Evolutionary conservation across 1,284 basidiomycete genomes (phyloP).

Genomic region (Ceratobasidium sp.): DNA sequence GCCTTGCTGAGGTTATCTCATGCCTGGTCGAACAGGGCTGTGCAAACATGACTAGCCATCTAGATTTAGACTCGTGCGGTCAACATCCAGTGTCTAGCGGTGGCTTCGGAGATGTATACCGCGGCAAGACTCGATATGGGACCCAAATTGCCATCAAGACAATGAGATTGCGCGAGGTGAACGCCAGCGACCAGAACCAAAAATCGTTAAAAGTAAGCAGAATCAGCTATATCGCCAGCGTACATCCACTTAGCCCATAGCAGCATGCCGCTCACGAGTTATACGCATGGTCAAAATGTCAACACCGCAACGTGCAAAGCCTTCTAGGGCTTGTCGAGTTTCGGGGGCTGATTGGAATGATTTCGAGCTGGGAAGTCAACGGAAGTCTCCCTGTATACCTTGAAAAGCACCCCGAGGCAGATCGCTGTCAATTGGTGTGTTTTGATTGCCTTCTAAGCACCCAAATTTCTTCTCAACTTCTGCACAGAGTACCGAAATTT

Average conservation of each 20-base stretch:
- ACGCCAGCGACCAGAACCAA: not conserved
- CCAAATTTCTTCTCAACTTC: no score
- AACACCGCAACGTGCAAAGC: not conserved
- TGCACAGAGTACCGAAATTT: not conserved
- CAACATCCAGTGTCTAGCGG: not conserved
- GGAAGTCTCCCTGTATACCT: conserved; percentile 1
- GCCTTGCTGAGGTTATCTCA: not conserved
- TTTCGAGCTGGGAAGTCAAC: not conserved
- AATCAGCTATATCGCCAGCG: not conserved
- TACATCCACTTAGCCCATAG: not conserved
- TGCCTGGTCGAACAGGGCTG: not conserved
- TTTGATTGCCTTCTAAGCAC: not conserved
- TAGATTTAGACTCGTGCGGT: not conserved
- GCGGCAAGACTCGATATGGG: not conserved
- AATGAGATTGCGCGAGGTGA: not conserved
- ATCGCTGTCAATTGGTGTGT: conserved; percentile 11
- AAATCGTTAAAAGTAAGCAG: conserved; percentile 14
- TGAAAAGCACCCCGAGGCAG: not conserved
- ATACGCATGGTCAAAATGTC: conserved; percentile 32
- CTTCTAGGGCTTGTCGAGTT: conserved; percentile 12
- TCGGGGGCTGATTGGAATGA: conserved; percentile 15
- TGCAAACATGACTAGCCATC: not conserved
- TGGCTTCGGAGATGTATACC: conserved; percentile 19
- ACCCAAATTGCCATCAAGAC: conserved; percentile 21
- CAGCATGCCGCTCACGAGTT: conserved; percentile 16